These are phyloP conservation scores for Aegilops sharonensis DNA, from an alignment of 176 grass and related monocot species.

Conservation along the genomic window DNA sequence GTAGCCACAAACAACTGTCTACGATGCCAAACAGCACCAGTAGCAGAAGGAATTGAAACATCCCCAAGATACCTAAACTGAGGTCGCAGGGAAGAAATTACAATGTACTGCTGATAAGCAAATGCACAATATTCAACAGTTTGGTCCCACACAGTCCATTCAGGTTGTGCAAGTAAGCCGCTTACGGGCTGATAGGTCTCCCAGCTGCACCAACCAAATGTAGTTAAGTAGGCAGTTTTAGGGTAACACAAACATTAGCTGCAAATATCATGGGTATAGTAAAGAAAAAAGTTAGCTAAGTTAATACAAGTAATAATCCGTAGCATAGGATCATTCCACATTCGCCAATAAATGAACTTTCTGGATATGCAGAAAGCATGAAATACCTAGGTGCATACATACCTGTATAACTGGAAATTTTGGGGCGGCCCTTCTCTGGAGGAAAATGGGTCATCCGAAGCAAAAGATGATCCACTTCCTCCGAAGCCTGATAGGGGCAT, in stretches of 20 bases:
- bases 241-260: slow-evolving; percentile 13
- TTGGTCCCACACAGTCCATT: slow-evolving; percentile 97
- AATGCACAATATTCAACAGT: slow-evolving; percentile 99
- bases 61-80: slow-evolving; percentile 97
- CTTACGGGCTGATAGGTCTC: slow-evolving; percentile 97
- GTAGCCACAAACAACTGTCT: slow-evolving; percentile 98
- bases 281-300: neutral
- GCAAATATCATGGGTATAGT: neutral
- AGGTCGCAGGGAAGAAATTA: slow-evolving; percentile 92
- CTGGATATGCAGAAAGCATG: neutral
- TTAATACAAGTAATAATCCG: neutral
- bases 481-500: slow-evolving; percentile 97
- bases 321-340: neutral
- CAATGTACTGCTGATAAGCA: slow-evolving; percentile 94
- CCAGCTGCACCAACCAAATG: slow-evolving; percentile 72
- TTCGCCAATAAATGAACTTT: slow-evolving; percentile 12
- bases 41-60: slow-evolving; percentile 95
- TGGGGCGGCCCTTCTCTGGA: slow-evolving; percentile 73
- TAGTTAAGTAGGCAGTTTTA: slow-evolving; percentile 18
- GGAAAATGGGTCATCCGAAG: slow-evolving; percentile 86
- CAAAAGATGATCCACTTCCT: slow-evolving; percentile 66
- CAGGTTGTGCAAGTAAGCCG: slow-evolving; percentile 81
- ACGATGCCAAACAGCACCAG: slow-evolving; percentile 94
- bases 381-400: slow-evolving; percentile 33
- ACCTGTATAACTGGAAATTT: slow-evolving; percentile 99